Conservation (phyloP, 1,139 yeast species). For the Geotrichum australiense region DNA sequence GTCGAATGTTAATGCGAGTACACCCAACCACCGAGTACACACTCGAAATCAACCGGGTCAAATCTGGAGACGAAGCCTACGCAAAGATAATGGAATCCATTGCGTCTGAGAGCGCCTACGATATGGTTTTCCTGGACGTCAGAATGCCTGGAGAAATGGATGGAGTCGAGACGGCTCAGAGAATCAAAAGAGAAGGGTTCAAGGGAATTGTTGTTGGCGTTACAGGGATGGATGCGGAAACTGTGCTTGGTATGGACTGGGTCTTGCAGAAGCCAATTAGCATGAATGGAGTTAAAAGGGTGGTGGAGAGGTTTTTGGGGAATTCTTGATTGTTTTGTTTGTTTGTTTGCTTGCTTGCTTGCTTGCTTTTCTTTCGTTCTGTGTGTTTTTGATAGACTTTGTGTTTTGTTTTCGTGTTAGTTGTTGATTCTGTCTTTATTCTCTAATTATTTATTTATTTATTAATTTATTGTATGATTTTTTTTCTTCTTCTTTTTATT, state of each 20-base stretch:
- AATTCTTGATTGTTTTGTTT: too few relatives aligned
- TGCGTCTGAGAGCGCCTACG: constrained; percentile 41
- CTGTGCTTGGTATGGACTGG: constrained; percentile 76
- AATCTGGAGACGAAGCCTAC: constrained; percentile 87
- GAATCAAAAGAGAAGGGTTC: constrained; percentile 54
- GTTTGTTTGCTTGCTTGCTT: too few relatives aligned
- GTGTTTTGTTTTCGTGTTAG: too few relatives aligned
- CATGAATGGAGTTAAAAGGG: constrained; percentile 54
- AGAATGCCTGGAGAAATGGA: constrained; percentile 86
- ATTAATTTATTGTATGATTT: too few relatives aligned
- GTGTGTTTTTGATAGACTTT: too few relatives aligned
- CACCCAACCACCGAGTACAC: constrained; percentile 53
- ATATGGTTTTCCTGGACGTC: constrained; percentile 87
- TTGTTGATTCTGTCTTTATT: too few relatives aligned
- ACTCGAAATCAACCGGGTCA: constrained; percentile 61
- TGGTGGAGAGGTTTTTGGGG: constrained; percentile 35
- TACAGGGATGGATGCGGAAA: constrained; percentile 78
- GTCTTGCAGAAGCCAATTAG: constrained; percentile 83
- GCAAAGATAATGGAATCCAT: constrained; percentile 50
- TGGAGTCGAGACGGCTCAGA: constrained; percentile 80
- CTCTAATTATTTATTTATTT: too few relatives aligned
- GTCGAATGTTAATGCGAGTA: constrained; percentile 59
- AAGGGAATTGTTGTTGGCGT: constrained; percentile 76
- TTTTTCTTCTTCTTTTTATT: too few relatives aligned
- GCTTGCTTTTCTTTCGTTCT: too few relatives aligned